phyloP scores from a whole-genome alignment of 1,139 yeast genomes.

The Zhuliangozyma blackwelliae region DNA sequence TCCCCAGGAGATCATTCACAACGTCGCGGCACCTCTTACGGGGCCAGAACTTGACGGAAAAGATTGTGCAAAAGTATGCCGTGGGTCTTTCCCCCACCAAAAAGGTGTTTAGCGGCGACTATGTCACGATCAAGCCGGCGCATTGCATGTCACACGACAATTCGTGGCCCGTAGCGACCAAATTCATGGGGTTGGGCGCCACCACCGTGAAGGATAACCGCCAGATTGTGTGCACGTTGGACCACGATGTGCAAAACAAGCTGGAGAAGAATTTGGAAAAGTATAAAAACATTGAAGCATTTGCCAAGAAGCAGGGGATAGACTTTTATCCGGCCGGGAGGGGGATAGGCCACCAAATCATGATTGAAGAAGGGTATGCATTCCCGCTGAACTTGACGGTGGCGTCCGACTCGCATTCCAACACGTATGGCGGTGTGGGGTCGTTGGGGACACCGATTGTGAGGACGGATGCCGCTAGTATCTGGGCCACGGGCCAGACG shows the following conservation, averaged over 20 bases:
- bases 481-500: constrained; percentile 99
- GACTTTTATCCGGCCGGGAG: constrained; percentile 98
- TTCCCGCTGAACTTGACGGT: constrained; percentile 91
- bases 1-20: constrained; percentile 6
- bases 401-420: constrained; percentile 96
- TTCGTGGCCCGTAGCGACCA: constrained; percentile 98
- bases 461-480: constrained; percentile 97
- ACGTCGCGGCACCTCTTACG: constrained; percentile 16
- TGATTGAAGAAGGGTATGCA: constrained; percentile 98
- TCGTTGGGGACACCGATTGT: constrained; percentile 96
- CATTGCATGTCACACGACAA: constrained; percentile 99
- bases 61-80: constrained; percentile 89
- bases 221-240: constrained; percentile 93
- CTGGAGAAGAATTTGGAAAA: constrained; percentile 82
- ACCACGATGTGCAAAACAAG: constrained; percentile 96
- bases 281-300: constrained; percentile 80
- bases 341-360: constrained; percentile 98
- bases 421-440: constrained; percentile 97
- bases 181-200: constrained; percentile 94
- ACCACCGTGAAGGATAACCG: constrained; percentile 72
- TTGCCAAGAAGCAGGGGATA: constrained; percentile 87
- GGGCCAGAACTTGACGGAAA: constrained; percentile 87
- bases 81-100: constrained; percentile 66
- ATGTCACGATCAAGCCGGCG: constrained; percentile 90
- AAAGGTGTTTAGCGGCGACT: constrained; percentile 82